Conservation (phyloP, 345 rosid genomes). For the Reutealis trisperma region DNA sequence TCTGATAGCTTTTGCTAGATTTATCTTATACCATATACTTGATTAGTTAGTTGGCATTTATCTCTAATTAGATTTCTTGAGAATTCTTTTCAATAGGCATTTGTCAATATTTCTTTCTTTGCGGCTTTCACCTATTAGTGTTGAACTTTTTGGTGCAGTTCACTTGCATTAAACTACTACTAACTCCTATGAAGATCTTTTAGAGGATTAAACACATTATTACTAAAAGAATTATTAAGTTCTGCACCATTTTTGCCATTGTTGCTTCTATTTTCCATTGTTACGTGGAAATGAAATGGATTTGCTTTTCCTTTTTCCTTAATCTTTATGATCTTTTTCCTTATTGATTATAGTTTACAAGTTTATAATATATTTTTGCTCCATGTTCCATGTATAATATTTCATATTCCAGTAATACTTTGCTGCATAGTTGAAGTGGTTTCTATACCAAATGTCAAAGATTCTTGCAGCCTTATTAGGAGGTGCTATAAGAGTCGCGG, state of each 20-base stretch:
- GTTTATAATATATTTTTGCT: constrained; percentile 33
- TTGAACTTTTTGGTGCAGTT: constrained; percentile 10
- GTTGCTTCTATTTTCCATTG: not conserved
- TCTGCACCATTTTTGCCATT: not conserved
- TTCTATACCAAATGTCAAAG: constrained; percentile 80
- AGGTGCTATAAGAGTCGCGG: constrained; percentile 93
- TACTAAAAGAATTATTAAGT: not conserved
- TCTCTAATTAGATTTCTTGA: not conserved
- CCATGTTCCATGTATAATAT: constrained; percentile 47
- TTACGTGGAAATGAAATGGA: not conserved
- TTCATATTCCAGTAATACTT: constrained; percentile 22
- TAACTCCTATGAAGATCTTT: not conserved
- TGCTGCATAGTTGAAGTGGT: constrained; percentile 49
- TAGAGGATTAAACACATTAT: not conserved
- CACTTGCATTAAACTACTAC: not conserved
- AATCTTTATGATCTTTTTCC: not conserved
- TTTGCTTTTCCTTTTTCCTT: not conserved
- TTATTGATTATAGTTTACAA: constrained; percentile 22
- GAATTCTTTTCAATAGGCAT: not conserved
- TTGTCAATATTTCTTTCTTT: not conserved
- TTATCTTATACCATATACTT: not conserved
- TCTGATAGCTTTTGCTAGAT: not conserved
- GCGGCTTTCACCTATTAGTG: not conserved
- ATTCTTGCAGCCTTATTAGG: constrained; percentile 81
- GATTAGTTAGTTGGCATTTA: constrained; percentile 1